Conservation (phyloP, 148 eudicot species). For the Salicornia ramosissima region DNA sequence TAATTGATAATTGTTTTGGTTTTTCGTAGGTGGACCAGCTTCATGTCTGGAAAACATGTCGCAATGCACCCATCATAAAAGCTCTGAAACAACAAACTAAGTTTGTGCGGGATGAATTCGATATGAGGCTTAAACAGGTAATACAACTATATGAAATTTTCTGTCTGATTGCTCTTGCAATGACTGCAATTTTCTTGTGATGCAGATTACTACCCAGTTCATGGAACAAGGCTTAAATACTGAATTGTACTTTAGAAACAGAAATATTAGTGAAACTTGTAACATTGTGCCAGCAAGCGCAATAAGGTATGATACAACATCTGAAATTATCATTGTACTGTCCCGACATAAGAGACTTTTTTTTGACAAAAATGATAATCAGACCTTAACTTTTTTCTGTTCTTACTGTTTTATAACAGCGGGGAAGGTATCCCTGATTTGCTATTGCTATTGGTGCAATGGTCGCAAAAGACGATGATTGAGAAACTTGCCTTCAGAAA, state of each 20-base stretch:
- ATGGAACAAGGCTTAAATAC: slow-evolving; percentile 91
- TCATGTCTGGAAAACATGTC: slow-evolving; percentile 76
- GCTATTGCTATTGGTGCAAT: too few relatives aligned
- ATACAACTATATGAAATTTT: background rate
- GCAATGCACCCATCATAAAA: slow-evolving; percentile 73
- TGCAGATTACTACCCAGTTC: slow-evolving; percentile 72
- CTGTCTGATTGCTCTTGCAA: slow-evolving; percentile 9
- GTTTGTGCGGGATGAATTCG: slow-evolving; percentile 71
- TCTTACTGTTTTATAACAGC: slow-evolving; percentile 35
- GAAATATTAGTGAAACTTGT: slow-evolving; percentile 86
- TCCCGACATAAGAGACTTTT: background rate
- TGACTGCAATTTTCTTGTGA: too few relatives aligned
- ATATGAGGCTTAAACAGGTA: slow-evolving; percentile 65
- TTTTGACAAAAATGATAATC: background rate
- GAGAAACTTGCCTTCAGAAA: too few relatives aligned
- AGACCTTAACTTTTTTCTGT: too few relatives aligned
- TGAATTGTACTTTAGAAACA: slow-evolving; percentile 82
- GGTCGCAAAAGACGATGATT: too few relatives aligned
- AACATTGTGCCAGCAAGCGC: slow-evolving; percentile 96
- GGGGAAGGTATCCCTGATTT: too few relatives aligned
- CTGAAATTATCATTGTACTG: background rate
- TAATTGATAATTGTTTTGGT: slow-evolving; percentile 9
- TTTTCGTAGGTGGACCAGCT: slow-evolving; percentile 70
- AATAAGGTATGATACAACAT: slow-evolving; percentile 53
- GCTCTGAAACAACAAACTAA: slow-evolving; percentile 77